Base-by-base conservation (phyloP, 257 asterid genomes). In the Marsdenia floribunda region DNA sequence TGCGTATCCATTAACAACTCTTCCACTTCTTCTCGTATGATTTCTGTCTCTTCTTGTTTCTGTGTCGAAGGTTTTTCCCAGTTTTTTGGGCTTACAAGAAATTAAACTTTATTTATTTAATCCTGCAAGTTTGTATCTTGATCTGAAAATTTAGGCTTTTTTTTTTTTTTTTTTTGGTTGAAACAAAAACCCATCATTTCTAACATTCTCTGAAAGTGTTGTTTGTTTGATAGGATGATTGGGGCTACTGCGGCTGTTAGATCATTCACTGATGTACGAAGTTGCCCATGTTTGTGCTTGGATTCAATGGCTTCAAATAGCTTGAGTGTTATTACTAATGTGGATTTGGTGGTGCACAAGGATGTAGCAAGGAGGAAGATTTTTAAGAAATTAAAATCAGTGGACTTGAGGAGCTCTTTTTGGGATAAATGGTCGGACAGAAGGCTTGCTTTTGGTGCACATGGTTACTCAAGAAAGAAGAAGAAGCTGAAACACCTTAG, bases 241-340 rank as follows among this genome's bases (percentile, higher is more conserved):
- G 83, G 83, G 59, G 77, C 87, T 57, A 64, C 75, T n/a, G 70
- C 76, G 24, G 74, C 68, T 49, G 65, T 75, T 46, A 80, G 84
- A 42, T 77, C 83, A 21, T 77, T 82, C 21, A 29, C 84, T 19
- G 90, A 82, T 4, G 75, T 78, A 40, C 60, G 68, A 38, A 55
- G 83, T 47, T 72, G 78, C 50, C 86, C 92, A 72, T 83, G 79
- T 78, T 38, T 87, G 60, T 87, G 86, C 76, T 38, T 83, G 77
- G 76, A 82, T 55, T 35, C 86, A 57, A 77, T 81, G 72, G 37
- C 83, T 76, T 76, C 89, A 47, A 75, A 68, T n/a, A 72, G 80
- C 21, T 37, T 72, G 42, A 79, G n/a, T 66, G 68, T 79, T 47
- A 74, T 50, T 72, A 49, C 60, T n/a, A 78, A 57, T 47, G 57